phyloP scores from a whole-genome alignment of 164 flowering plant genomes.

The Stephania cephalantha region DNA sequence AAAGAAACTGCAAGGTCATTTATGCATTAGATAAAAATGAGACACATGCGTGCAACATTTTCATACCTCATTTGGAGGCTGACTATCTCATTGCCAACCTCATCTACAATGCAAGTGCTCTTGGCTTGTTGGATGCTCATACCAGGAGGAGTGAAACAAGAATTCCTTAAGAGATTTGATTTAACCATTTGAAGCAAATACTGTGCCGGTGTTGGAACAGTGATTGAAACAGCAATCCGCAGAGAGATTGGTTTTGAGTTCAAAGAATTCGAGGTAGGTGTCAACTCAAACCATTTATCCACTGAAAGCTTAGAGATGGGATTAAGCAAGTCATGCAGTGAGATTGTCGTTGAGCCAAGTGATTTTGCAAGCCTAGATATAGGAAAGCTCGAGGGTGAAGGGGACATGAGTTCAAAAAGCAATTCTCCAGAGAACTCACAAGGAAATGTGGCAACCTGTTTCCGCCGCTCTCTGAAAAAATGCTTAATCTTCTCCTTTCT shows the following conservation, averaged over 20 bases:
- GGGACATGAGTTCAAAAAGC: slow-evolving; percentile 51
- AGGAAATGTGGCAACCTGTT: slow-evolving; percentile 64
- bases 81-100: slow-evolving; percentile 43
- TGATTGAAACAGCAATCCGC: slow-evolving; percentile 62
- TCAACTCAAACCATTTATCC: slow-evolving; percentile 73
- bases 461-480: slow-evolving; percentile 53
- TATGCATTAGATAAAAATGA: not conserved
- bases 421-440: slow-evolving; percentile 78
- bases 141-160: slow-evolving; percentile 50
- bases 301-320: slow-evolving; percentile 43
- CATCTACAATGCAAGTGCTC: slow-evolving; percentile 51
- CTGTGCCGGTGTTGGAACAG: slow-evolving; percentile 49
- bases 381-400: slow-evolving; percentile 34
- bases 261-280: slow-evolving; percentile 29
- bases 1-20: slow-evolving; percentile 1
- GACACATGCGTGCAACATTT: not conserved
- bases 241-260: slow-evolving; percentile 47
- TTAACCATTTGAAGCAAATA: slow-evolving; percentile 46
- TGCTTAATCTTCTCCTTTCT: slow-evolving; percentile 43
- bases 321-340: slow-evolving; percentile 41
- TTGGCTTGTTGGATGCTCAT: slow-evolving; percentile 37
- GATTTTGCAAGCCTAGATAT: slow-evolving; percentile 30
- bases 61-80: slow-evolving; percentile 80
- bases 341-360: slow-evolving; percentile 54
- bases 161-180: slow-evolving; percentile 30